phyloP scores from a whole-genome alignment of 192 early-diverging fungal species.

The Coemansia sp. region DNA sequence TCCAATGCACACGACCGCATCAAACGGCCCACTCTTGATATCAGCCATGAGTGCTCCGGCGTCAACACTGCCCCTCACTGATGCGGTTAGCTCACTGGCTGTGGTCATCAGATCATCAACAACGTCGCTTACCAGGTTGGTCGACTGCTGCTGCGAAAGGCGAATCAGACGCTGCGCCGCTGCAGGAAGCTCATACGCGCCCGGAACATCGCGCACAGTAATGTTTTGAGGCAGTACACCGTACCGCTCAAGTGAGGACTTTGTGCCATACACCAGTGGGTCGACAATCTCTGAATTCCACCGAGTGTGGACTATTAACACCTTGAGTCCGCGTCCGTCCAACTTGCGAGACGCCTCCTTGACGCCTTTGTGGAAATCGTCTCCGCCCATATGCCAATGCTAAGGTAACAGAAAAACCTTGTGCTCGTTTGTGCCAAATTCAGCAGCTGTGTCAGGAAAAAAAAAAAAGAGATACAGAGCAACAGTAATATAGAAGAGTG shows the following conservation, averaged over 20 bases:
- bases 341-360: conserved; percentile 55
- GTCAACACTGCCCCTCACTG: conserved; percentile 7
- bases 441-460: neutral
- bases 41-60: neutral
- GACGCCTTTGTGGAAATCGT: conserved; percentile 75
- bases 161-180: conserved; percentile 76
- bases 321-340: conserved; percentile 65
- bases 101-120: conserved; percentile 57
- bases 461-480: neutral
- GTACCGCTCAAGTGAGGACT: conserved; percentile 64
- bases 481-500: neutral
- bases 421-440: neutral
- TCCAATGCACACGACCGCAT: conserved; percentile 92
- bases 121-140: conserved; percentile 57
- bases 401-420: neutral
- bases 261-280: conserved; percentile 72
- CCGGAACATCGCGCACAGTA: conserved; percentile 75
- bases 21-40: conserved; percentile 61
- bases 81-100: neutral
- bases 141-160: conserved; percentile 60
- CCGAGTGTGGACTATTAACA: conserved; percentile 87
- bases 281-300: conserved; percentile 92
- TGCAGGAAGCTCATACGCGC: conserved; percentile 93
- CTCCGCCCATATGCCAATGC: conserved; percentile 31
- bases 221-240: conserved; percentile 76